Conservation (phyloP, 495 filamentous ascomycete genomes). For the Aspergillus conjunctus region DNA sequence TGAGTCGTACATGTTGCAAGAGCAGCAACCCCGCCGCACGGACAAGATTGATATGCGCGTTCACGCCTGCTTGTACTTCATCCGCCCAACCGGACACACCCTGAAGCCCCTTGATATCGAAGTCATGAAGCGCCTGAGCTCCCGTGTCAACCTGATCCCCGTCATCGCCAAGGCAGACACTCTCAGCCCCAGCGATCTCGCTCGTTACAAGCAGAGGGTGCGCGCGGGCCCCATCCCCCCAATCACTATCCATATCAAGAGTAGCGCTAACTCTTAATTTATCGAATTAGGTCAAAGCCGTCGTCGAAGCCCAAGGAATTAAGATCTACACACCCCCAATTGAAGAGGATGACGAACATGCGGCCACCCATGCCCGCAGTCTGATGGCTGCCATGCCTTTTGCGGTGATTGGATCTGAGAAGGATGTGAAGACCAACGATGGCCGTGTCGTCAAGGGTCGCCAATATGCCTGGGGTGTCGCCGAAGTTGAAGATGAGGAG, state of each 20-base stretch:
- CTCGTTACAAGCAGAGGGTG: slow-evolving; percentile 92
- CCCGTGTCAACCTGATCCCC: slow-evolving; percentile 95
- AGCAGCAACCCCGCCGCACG: slow-evolving; percentile 94
- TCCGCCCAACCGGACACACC: slow-evolving; percentile 96
- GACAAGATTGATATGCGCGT: slow-evolving; percentile 99
- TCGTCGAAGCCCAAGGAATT: slow-evolving; percentile 97
- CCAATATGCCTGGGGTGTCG: slow-evolving; percentile 98
- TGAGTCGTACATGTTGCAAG: slow-evolving; percentile 99
- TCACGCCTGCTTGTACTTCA: slow-evolving; percentile 98
- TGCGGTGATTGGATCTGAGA: slow-evolving; percentile 97
- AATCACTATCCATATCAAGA: background rate
- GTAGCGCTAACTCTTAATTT: slow-evolving; percentile 13
- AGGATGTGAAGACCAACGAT: slow-evolving; percentile 95
- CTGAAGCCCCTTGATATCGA: slow-evolving; percentile 98
- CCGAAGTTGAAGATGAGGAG: slow-evolving; percentile 99
- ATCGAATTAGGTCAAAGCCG: slow-evolving; percentile 74
- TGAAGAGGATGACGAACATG: slow-evolving; percentile 97
- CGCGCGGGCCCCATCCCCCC: slow-evolving; percentile 15
- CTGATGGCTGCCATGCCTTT: slow-evolving; percentile 98
- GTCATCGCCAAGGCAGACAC: slow-evolving; percentile 99
- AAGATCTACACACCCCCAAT: slow-evolving; percentile 98
- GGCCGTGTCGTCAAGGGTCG: slow-evolving; percentile 96
- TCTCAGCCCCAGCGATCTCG: slow-evolving; percentile 85
- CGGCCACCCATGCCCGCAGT: slow-evolving; percentile 87
- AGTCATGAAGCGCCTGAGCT: slow-evolving; percentile 98